phyloP scores from a whole-genome alignment of 1,139 yeast genomes.

The Protomyces inouyei region DNA sequence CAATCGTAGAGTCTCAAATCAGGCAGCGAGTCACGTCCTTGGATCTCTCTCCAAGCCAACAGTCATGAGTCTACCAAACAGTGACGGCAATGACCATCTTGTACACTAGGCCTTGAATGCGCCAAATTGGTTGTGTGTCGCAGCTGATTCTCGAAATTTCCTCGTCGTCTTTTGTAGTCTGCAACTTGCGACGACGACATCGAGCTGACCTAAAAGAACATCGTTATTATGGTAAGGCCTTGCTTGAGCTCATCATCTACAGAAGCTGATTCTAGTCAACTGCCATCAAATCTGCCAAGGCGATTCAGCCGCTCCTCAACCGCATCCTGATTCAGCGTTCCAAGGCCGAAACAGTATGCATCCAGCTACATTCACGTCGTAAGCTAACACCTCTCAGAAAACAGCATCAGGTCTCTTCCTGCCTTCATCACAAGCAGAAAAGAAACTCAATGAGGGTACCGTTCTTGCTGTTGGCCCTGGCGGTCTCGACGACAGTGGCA shows the following conservation, averaged over 20 bases:
- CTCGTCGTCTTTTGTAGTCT: too few species aligned
- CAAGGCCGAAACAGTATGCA: slow-evolving; percentile 51
- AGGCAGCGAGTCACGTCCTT: too few species aligned
- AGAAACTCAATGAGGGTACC: slow-evolving; percentile 60
- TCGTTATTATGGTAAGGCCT: background rate
- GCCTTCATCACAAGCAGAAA: slow-evolving; percentile 91
- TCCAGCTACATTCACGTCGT: background rate
- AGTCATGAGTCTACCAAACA: too few species aligned
- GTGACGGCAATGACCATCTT: too few species aligned
- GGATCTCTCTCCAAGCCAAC: too few species aligned
- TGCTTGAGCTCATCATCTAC: background rate
- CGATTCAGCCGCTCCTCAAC: slow-evolving; percentile 88
- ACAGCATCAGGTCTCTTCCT: slow-evolving; percentile 93
- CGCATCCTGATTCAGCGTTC: slow-evolving; percentile 91
- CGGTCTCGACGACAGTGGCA: slow-evolving; percentile 63
- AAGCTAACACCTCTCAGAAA: slow-evolving; percentile 51
- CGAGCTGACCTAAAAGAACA: background rate
- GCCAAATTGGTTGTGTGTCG: too few species aligned
- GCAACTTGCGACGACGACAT: too few species aligned
- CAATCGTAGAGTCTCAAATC: too few species aligned
- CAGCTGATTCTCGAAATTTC: too few species aligned
- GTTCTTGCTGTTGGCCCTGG: slow-evolving; percentile 45
- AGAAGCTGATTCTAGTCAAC: slow-evolving; percentile 40
- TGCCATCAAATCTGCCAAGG: slow-evolving; percentile 74
- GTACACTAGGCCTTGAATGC: too few species aligned